These are phyloP conservation scores for Lachancea meyersii DNA, from an alignment of 805 yeast genomes.

Conservation along the genomic window DNA sequence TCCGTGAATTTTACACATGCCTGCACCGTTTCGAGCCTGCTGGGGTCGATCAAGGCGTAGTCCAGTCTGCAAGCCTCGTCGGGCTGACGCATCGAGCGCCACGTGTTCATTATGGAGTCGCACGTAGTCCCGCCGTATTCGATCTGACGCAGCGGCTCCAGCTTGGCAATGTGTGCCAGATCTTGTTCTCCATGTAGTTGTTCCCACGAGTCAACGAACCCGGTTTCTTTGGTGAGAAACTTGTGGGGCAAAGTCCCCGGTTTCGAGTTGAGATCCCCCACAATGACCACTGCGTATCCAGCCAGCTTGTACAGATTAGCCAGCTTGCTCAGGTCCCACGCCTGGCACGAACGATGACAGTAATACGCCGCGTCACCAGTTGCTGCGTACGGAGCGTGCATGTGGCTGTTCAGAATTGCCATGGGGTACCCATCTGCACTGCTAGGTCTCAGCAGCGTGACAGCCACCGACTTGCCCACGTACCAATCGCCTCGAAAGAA, in stretches of 20 bases:
- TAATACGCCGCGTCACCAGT: slow-evolving; percentile 83
- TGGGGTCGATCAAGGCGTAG: slow-evolving; percentile 72
- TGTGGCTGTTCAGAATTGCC: slow-evolving; percentile 83
- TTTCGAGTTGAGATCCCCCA: slow-evolving; percentile 86
- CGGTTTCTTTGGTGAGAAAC: slow-evolving; percentile 63
- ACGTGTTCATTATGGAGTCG: slow-evolving; percentile 80
- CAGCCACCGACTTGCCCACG: slow-evolving; percentile 85
- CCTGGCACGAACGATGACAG: slow-evolving; percentile 89
- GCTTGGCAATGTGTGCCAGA: slow-evolving; percentile 36
- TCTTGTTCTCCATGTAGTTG: slow-evolving; percentile 47
- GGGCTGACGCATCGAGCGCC: slow-evolving; percentile 52
- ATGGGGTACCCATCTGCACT: slow-evolving; percentile 45
- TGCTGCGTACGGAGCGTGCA: slow-evolving; percentile 92
- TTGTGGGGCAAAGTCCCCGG: slow-evolving; percentile 82
- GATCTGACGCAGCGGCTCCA: slow-evolving; percentile 60
- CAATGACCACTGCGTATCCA: slow-evolving; percentile 81
- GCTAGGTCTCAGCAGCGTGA: slow-evolving; percentile 57
- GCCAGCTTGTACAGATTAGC: slow-evolving; percentile 55
- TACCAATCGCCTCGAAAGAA: slow-evolving; percentile 95
- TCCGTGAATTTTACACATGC: slow-evolving; percentile 76
- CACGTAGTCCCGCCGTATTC: slow-evolving; percentile 78
- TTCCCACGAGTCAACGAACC: slow-evolving; percentile 79
- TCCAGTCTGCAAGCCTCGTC: slow-evolving; percentile 84
- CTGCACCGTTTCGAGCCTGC: slow-evolving; percentile 44
- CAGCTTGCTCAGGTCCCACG: slow-evolving; percentile 84